phyloP scores from a whole-genome alignment of 805 yeast genomes.

The Jamesozyma rosinii region DNA sequence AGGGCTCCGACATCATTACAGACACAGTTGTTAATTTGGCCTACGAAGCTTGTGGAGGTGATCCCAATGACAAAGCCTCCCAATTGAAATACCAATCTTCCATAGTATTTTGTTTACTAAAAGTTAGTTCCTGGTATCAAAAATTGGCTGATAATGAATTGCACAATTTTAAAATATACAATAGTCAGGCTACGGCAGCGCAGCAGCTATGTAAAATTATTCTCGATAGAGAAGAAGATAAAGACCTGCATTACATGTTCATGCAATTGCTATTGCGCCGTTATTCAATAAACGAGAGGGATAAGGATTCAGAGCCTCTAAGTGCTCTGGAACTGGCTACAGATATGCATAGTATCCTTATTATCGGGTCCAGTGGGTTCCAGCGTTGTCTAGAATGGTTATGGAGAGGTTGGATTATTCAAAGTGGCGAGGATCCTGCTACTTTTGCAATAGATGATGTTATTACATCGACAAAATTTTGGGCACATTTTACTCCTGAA shows the following conservation, averaged over 20 bases:
- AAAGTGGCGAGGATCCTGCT: constrained; percentile 57
- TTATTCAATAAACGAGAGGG: constrained; percentile 55
- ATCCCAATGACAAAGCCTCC: constrained; percentile 45
- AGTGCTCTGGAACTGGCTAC: constrained; percentile 79
- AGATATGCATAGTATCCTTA: constrained; percentile 69
- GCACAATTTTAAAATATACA: constrained; percentile 56
- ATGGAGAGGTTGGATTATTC: constrained; percentile 91
- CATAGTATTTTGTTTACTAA: constrained; percentile 59
- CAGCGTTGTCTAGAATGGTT: constrained; percentile 83
- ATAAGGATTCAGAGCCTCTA: constrained; percentile 51
- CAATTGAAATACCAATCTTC: constrained; percentile 57
- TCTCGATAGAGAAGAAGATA: constrained; percentile 50
- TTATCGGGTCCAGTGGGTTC: constrained; percentile 72
- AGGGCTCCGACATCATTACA: constrained; percentile 53
- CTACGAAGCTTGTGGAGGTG: constrained; percentile 72
- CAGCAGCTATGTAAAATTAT: constrained; percentile 61
- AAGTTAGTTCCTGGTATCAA: constrained; percentile 73
- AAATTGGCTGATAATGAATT: constrained; percentile 50
- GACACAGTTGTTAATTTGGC: constrained; percentile 50
- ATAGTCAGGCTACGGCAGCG: constrained; percentile 57
- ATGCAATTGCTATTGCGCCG: constrained; percentile 71
- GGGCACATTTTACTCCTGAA: constrained; percentile 68
- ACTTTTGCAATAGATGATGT: constrained; percentile 58
- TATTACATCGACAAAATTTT: constrained; percentile 44
- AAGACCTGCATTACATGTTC: constrained; percentile 43